Evolutionary conservation across 768 basidiomycete species (phyloP), one percentile per base, ranked within the genome.

Genomic region (Russula compacta): DNA sequence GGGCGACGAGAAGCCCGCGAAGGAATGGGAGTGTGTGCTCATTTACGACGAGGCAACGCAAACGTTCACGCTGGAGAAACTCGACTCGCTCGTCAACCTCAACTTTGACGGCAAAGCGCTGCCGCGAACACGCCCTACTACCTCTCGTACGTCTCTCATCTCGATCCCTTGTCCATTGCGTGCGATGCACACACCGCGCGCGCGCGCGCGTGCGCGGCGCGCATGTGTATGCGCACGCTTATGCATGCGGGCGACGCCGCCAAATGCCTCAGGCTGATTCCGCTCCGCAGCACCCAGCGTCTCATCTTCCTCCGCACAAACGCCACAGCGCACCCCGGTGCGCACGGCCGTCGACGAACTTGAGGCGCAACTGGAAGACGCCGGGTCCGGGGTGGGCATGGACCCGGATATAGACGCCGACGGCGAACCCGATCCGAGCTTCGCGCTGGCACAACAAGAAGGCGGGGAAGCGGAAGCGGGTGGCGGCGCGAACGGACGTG

Each of bases 21-120:
- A 83, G 69, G 86, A 89, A 49, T 78, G 78, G 66, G 87, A 90
- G 53, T 92, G 89, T 64, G 81, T 90, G 8, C 76, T 92, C 43
- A 85, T 92, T 48, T 92, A 84, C 67, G 88, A 92, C 69, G 87
- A 88, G 68, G 85, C 83, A 56, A 76, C 80, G 17, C 64, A 65
- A 59, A 49, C 64, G 8, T 59, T 62, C 48, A 46, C 59, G 52
- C 60, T 62, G 36, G 60, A 67, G 58, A 67, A 67, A 3, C 53
- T 66, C 14, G 66, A 64, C 29, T 64, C 66, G 43, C 55, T 50
- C 36, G 56, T 62, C 33, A 65, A 61, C 39, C 64, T 66, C 44
- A 61, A 61, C 52, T 65, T 59, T 55, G 57, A 47, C 0, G 24
- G 36, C 10, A 53, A 50, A 9, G 53, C 43, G 0, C 51, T 24